Conservation (phyloP, 2,329 filamentous ascomycete genomes). For the Westerdykella aurantiaca region DNA sequence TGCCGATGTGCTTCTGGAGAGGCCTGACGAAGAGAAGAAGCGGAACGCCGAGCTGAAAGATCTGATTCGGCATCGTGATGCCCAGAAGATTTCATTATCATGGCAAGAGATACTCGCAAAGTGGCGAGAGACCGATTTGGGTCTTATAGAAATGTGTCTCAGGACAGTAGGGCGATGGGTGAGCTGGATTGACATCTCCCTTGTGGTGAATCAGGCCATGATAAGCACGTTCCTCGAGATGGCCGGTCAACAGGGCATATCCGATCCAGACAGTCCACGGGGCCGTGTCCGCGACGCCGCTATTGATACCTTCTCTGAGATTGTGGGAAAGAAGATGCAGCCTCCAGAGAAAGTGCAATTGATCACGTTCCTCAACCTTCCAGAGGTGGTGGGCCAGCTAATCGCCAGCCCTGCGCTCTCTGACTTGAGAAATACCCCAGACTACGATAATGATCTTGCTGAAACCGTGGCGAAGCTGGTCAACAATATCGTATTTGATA, state of each 20-base stretch:
- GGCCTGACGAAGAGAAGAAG: slow-evolving; percentile 72
- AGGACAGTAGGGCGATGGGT: slow-evolving; percentile 96
- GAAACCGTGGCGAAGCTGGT: slow-evolving; percentile 94
- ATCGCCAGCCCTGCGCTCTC: slow-evolving; percentile 74
- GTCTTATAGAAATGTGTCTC: slow-evolving; percentile 80
- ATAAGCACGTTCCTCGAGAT: slow-evolving; percentile 79
- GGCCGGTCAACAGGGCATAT: slow-evolving; percentile 64
- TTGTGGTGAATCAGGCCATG: slow-evolving; percentile 79
- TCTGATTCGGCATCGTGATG: slow-evolving; percentile 76
- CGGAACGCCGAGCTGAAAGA: slow-evolving; percentile 89
- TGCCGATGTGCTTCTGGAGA: slow-evolving; percentile 79
- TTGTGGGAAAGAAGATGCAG: slow-evolving; percentile 97
- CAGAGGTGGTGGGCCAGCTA: slow-evolving; percentile 78
- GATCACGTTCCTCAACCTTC: slow-evolving; percentile 83
- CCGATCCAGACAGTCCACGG: slow-evolving; percentile 49
- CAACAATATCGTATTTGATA: slow-evolving; percentile 80
- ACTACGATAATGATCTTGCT: slow-evolving; percentile 92
- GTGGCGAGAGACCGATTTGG: slow-evolving; percentile 61
- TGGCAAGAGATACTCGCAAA: slow-evolving; percentile 86
- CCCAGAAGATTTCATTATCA: slow-evolving; percentile 77
- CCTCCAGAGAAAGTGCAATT: slow-evolving; percentile 87
- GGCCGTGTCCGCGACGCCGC: slow-evolving; percentile 85
- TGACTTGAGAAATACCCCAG: slow-evolving; percentile 71
- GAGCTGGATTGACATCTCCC: slow-evolving; percentile 94
- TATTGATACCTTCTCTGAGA: slow-evolving; percentile 91